Base-by-base conservation (phyloP, 2,329 filamentous ascomycete genomes). In the Bipolaris oryzae region DNA sequence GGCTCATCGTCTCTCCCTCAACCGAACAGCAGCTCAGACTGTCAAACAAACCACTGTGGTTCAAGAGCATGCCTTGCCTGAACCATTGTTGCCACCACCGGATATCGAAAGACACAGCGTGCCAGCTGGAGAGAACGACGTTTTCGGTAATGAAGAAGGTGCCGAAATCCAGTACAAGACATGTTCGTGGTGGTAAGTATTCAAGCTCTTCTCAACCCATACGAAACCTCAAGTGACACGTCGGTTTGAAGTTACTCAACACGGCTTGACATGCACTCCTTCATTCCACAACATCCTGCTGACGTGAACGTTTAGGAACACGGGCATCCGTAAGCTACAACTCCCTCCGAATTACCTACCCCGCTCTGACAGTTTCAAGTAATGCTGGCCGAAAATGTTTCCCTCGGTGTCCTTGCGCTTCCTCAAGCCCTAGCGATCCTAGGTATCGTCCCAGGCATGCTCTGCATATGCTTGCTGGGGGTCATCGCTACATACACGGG, bases 361-460 rank as follows among this genome's bases (percentile, higher is more conserved):
- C 3, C 15, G 41, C 34, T 41, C 23, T 51, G 7, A 23, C 2
- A 20, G 5, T 10, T 20, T 3, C 44, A 20, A 75, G 79, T 85
- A 56, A 85, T 86, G 81, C 79, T 86, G 35, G 84, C 84, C n/a
- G 84, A 85, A 66, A 85, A 82, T 11, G 81, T 86, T 23, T 84
- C 82, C 15, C 74, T 86, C 5, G 84, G 84, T 23, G 82, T 85
- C 33, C 76, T 86, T 9, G 83, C 82, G 2, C 72, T 87, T 6
- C 84, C 84, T 2, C 76, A 79, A 43, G 81, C 81, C 3, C 77
- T 85, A 11, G 81, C 83, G 1, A 74, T 74, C 5, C 69, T 86
- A 42, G 84, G 84, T 7, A 70, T 86, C 60, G 76, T 84, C 13
- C 81, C 83, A 33, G 82, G 83, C 11, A 68, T 85, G 13, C 77